Evolutionary conservation across 169 alveolate species (phyloP), one percentile per base, ranked within the genome.

Genomic region (Amoebophrya sp.): DNA sequence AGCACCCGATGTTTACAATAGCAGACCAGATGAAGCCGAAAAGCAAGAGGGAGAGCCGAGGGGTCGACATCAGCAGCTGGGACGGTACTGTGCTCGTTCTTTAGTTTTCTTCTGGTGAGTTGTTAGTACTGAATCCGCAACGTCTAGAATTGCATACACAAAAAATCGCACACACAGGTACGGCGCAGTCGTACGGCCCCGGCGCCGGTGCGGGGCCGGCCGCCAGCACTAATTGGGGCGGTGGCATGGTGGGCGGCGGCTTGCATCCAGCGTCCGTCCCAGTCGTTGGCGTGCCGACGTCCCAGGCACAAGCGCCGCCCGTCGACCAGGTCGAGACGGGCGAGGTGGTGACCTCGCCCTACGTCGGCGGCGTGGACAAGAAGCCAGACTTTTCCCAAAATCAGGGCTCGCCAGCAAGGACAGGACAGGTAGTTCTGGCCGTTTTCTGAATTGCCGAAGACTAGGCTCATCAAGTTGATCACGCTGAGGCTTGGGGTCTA

Each of bases 1-100:
- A 58, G 78, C 78, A 58, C 78, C 78, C 78, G 34, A 58, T 58
- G 78, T 58, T 58, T 58, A 58, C 78, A 58, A 58, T 58, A 58
- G 78, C 4, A 29, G 78, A 58, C 29, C 78, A 58, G 78, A 58
- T 58, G 78, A 58, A 58, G 34, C 78, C 78, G 23, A 58, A 58
- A 58, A 58, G 23, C 7, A 2, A 58, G 78, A 58, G 23, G 34
- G 34, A 58, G 34, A 13, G 23, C 10, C 26, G 78, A 4, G 78
- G 78, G 34, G 78, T 58, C 38, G 78, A 58, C 78, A 58, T 58
- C 34, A 23, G 39, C 38, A 58, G 78, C 23, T 58, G 78, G 78
- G 78, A 58, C 34, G 78, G 48, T 4, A 42, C 48, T 13, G 13
- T 42, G 48, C 48, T 13, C 48, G 67, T 45, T 45, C 67, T 45